Evolutionary conservation across 192 early-diverging fungal genomes (phyloP), one percentile per base, ranked within the genome.

Genomic region (Backusella mclennaniae): DNA sequence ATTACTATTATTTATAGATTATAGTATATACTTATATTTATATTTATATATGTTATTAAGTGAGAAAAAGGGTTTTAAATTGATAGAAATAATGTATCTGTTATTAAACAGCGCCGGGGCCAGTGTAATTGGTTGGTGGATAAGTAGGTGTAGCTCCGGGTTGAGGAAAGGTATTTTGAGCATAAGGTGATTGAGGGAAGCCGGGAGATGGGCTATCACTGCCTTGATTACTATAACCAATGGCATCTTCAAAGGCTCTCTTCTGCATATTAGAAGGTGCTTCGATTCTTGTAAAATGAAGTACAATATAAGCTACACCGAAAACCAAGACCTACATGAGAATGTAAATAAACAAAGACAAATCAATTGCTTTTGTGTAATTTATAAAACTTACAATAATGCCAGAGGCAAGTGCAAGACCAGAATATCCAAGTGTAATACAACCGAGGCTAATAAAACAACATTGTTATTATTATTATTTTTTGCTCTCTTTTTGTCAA

Each of bases 221-320:
- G 6, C 8, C 6, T 38, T 59, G 72, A 14, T 33, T 12, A 26
- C 19, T 2, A 7, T 69, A 66, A 42, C 67, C 67, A 21, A 79
- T 41, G 8, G 78, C 35, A 15, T 79, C 73, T 33, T 79, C 73
- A 42, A 63, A 71, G 7, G 79, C 66, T 14, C 46, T 12, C 38
- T 70, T 67, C 33, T 63, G 66, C 80, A 81, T 81, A 66, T 81
- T 81, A 21, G 31, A 42, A 17, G 80, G 80, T n/a, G 76, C 63
- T 36, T 77, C 76, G 2, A 81, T 66, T 6, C 69, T 52, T 49
- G 74, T 42, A 63, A 81, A 81, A 15, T 81, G 76, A 26, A 68
- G 59, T 31, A 77, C 26, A 3, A 56, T 35, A 56, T 63, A 81
- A 36, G 71, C 76, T 38, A 81, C 67, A n/a, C 80, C 80, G 42